Conservation (phyloP, 805 yeast species). For the Suhomyces kilbournensis region DNA sequence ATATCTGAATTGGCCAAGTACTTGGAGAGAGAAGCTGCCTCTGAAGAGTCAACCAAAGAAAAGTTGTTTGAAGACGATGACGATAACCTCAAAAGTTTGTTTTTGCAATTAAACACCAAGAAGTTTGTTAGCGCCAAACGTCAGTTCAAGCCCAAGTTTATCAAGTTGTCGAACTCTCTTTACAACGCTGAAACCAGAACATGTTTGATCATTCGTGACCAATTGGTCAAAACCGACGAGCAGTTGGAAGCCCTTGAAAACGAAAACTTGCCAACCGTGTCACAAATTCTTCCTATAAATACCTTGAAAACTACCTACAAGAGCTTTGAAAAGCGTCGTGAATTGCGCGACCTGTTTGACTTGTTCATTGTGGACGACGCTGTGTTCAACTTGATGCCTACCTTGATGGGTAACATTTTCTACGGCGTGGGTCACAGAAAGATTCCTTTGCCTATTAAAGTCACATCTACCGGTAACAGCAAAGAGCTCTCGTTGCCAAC, state of each 20-base stretch:
- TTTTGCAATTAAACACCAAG: constrained; percentile 62
- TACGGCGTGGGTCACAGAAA: constrained; percentile 50
- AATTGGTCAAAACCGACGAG: constrained; percentile 41
- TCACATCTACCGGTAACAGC: constrained; percentile 28
- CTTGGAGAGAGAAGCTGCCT: constrained; percentile 30
- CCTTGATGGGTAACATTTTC: constrained; percentile 76
- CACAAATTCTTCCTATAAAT: constrained; percentile 62
- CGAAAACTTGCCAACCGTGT: constrained; percentile 43
- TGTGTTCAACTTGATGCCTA: constrained; percentile 75
- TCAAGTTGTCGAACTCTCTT: constrained; percentile 48
- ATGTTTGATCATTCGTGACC: constrained; percentile 71
- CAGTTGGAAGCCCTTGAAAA: constrained; percentile 46
- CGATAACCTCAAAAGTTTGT: constrained; percentile 53
- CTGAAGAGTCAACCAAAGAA: constrained; percentile 24
- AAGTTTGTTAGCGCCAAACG: constrained; percentile 60
- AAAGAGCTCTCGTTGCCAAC: constrained; percentile 49
- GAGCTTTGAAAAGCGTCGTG: constrained; percentile 84
- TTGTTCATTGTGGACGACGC: constrained; percentile 83
- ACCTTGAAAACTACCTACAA: constrained; percentile 83
- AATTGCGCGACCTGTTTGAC: constrained; percentile 64
- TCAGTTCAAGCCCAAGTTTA: constrained; percentile 53
- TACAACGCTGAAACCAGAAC: constrained; percentile 38
- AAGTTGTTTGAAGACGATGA: constrained; percentile 50
- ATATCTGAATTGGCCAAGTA: constrained; percentile 65
- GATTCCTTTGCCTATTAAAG: constrained; percentile 64